Evolutionary conservation across 2,329 filamentous ascomycete species (phyloP), one percentile per base, ranked within the genome.

Genomic region (Aspergillus vadensis): DNA sequence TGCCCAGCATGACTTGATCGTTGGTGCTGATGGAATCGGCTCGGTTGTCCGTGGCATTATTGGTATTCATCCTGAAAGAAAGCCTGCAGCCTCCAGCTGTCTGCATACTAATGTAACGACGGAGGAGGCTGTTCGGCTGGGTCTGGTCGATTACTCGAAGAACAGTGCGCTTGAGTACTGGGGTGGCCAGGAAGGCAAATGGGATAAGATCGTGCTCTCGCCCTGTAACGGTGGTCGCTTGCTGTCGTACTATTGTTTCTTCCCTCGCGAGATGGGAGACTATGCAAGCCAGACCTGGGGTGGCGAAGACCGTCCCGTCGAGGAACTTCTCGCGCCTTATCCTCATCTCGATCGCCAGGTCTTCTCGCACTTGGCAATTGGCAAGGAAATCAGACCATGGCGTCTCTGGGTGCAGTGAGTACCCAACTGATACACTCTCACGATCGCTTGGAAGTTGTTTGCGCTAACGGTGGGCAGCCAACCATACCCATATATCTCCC

Each of bases 161-260:
- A 72, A 90, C 74, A 78, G 72, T 25, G 87, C 87, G 0, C 77
- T 91, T 0, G 86, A 91, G 72, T 90, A 89, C 77, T 90, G 88
- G 88, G 88, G 88, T 25, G 88, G 88, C 55, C 72, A 74, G 49
- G 71, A 74, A 53, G 84, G 87, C 58, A 86, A 85, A 68, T 85
- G 80, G 80, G 85, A 89, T 73, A 91, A 90, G 80, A 90, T 91
- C 60, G 88, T 90, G 5, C 77, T 90, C 2, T 89, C 86, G 0
- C 86, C 88, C 5, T 90, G 88, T 76, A 88, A 89, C 68, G 83
- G 83, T 21, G 87, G 87, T 56, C 83, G 83, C 62, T 76, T 89
- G 2, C 79, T 89, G 3, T 88, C 86, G 0, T 90, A 88, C 76
- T 90, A 90, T 75, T 89, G 87, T 75, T 89, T 89, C 79, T 89